Conservation (phyloP, 768 basidiomycete species). For the Paxillus ammoniavirescens region DNA sequence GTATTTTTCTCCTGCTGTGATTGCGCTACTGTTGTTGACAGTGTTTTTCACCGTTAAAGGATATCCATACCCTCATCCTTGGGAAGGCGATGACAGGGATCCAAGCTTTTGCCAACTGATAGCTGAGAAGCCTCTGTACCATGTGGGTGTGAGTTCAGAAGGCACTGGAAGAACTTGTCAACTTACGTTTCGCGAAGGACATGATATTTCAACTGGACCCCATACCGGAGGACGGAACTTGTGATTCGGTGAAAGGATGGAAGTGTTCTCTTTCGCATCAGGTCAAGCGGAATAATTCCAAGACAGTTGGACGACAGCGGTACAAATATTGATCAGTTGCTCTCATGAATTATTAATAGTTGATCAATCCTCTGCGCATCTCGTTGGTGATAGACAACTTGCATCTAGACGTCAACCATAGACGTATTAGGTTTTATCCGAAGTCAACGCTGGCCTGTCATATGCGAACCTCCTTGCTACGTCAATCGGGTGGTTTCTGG, state of each 20-base stretch:
- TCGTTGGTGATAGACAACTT: too few relatives aligned
- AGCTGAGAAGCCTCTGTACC: neutral
- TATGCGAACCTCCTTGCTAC: too few relatives aligned
- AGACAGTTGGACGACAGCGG: too few relatives aligned
- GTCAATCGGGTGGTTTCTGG: too few relatives aligned
- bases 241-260: neutral
- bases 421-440: too few relatives aligned
- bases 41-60: conserved; percentile 41
- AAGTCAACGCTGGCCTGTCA: too few relatives aligned
- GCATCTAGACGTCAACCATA: too few relatives aligned
- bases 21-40: conserved; percentile 4
- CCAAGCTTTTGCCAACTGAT: conserved; percentile 73
- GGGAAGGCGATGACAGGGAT: conserved; percentile 92
- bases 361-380: neutral
- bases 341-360: neutral
- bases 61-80: conserved; percentile 88
- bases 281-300: too few relatives aligned
- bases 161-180: too few relatives aligned
- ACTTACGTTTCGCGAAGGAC: neutral
- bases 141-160: neutral
- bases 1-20: conserved; percentile 17
- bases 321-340: neutral
- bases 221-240: neutral
- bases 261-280: neutral
- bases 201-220: neutral